phyloP scores from a whole-genome alignment of 306 rosid species.

The Alnus rubra region DNA sequence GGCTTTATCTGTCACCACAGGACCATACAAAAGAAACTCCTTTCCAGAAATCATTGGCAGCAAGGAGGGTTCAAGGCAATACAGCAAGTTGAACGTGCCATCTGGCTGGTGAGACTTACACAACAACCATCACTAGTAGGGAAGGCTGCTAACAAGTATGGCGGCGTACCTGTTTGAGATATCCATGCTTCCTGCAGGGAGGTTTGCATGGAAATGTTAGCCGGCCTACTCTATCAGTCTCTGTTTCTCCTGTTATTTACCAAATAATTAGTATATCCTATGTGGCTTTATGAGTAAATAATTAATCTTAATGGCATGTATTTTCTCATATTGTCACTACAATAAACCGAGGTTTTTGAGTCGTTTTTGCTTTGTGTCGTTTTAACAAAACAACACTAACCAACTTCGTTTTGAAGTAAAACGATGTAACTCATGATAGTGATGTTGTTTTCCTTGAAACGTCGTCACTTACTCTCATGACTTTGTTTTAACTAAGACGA shows the following conservation, averaged over 20 bases:
- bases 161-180: not conserved
- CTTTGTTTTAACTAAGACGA: too few relatives aligned
- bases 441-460: too few relatives aligned
- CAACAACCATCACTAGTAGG: conserved; percentile 12
- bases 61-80: conserved; percentile 19
- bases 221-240: not conserved
- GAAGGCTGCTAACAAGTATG: conserved; percentile 17
- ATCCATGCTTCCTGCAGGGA: not conserved
- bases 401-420: too few relatives aligned
- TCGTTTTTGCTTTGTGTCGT: too few relatives aligned
- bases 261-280: not conserved
- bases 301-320: not conserved
- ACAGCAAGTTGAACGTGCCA: conserved; percentile 12
- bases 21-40: conserved; percentile 5
- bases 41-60: conserved; percentile 20
- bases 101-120: not conserved
- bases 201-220: not conserved
- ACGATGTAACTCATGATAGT: too few relatives aligned
- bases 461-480: too few relatives aligned
- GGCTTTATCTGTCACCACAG: not conserved
- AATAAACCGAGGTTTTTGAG: too few relatives aligned
- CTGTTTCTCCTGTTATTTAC: not conserved
- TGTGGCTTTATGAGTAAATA: too few relatives aligned
- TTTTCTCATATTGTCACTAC: too few relatives aligned
- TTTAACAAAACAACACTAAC: too few relatives aligned